These are phyloP conservation scores for Citrus hindsii DNA, from an alignment of 345 rosid species.

Conservation along the genomic window DNA sequence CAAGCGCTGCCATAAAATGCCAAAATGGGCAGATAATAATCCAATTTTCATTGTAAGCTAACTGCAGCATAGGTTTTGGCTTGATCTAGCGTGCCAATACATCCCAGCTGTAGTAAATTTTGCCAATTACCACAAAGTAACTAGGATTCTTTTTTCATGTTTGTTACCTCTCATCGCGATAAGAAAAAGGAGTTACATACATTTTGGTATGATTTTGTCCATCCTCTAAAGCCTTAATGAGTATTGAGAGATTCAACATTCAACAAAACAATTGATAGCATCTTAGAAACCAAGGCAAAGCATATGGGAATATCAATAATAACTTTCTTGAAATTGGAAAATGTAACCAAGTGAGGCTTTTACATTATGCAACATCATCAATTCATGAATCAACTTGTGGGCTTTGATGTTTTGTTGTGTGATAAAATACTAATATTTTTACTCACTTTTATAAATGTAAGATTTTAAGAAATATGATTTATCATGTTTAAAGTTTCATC, in stretches of 20 bases:
- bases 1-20: neutral
- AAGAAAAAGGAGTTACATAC: neutral
- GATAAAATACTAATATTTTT: too few relatives aligned
- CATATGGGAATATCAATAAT: neutral
- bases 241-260: neutral
- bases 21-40: neutral
- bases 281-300: constrained; percentile 23
- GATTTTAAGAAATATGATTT: too few relatives aligned
- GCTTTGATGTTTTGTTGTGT: too few relatives aligned
- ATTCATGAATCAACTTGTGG: too few relatives aligned
- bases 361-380: too few relatives aligned
- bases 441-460: too few relatives aligned
- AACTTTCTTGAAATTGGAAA: neutral
- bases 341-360: too few relatives aligned
- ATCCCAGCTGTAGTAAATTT: neutral
- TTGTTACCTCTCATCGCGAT: neutral
- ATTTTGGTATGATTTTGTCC: constrained; percentile 5
- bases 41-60: neutral
- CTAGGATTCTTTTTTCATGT: neutral
- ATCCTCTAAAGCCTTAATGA: neutral
- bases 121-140: neutral
- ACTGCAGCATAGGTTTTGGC: neutral
- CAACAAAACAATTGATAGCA: constrained; percentile 16
- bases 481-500: too few relatives aligned
- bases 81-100: neutral